Conservation (phyloP, 2,329 filamentous ascomycete species). For the Trichoderma hamatum region DNA sequence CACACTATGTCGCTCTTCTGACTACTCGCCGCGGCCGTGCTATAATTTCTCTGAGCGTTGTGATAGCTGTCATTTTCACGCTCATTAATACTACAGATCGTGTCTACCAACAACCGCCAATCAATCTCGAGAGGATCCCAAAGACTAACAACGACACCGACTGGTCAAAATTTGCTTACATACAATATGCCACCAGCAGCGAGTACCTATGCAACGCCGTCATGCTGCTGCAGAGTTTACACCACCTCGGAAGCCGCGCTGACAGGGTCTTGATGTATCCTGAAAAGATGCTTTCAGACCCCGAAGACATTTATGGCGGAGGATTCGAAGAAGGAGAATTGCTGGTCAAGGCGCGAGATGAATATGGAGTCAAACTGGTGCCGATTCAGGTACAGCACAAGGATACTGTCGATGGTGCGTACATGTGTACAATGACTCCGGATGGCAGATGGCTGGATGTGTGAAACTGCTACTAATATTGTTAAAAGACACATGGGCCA, state of each 20-base stretch:
- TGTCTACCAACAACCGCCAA: background rate
- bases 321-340: slow-evolving; percentile 38
- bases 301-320: slow-evolving; percentile 34
- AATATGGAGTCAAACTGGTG: slow-evolving; percentile 49
- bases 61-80: background rate
- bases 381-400: slow-evolving; percentile 47
- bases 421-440: no score
- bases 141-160: slow-evolving; percentile 35
- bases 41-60: background rate
- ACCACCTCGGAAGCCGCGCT: slow-evolving; percentile 46
- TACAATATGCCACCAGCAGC: slow-evolving; percentile 53
- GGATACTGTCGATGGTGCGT: slow-evolving; percentile 37
- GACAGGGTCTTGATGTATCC: slow-evolving; percentile 54
- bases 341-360: slow-evolving; percentile 47
- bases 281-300: slow-evolving; percentile 39
- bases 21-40: background rate
- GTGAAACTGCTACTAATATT: background rate
- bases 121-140: background rate
- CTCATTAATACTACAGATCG: background rate
- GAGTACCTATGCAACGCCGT: slow-evolving; percentile 54
- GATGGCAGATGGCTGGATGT: no score
- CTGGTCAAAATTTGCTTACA: slow-evolving; percentile 52
- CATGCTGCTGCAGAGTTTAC: slow-evolving; percentile 53
- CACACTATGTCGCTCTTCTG: background rate
- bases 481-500: slow-evolving; percentile 57